A percentile compares a stretch with the other conserved stretches of the same genome.
Evolutionary conservation across 2,329 filamentous ascomycete species (phyloP).

Genomic region (Tympanopsis confertula): DNA sequence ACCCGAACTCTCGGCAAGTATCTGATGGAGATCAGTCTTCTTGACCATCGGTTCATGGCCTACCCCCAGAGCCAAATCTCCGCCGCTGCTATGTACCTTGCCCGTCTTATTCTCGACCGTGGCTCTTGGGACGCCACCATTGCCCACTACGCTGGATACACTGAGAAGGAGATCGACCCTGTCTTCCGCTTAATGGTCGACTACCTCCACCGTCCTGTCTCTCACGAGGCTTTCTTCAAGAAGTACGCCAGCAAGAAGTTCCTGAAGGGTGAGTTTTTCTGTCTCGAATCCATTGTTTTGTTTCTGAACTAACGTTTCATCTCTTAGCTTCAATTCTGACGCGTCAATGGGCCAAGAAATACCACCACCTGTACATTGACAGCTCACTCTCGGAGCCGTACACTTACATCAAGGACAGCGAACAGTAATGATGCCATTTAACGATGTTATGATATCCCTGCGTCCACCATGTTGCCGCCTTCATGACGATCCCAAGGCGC

Average conservation of each 20-base stretch:
- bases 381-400: neutral
- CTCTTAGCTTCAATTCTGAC: neutral
- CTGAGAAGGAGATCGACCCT: slow-evolving; percentile 82
- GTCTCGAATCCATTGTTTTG: neutral
- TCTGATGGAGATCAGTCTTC: slow-evolving; percentile 87
- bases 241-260: slow-evolving; percentile 99
- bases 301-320: neutral
- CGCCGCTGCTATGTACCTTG: slow-evolving; percentile 88
- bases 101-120: slow-evolving; percentile 78
- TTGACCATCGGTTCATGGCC: slow-evolving; percentile 87
- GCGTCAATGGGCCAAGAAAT: slow-evolving; percentile 1
- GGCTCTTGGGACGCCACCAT: slow-evolving; percentile 87
- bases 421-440: neutral
- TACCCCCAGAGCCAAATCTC: slow-evolving; percentile 84
- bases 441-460: neutral
- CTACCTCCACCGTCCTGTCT: slow-evolving; percentile 80
- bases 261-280: slow-evolving; percentile 66
- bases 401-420: neutral
- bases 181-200: slow-evolving; percentile 92
- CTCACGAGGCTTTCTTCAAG: slow-evolving; percentile 97
- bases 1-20: slow-evolving; percentile 96
- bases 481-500: too few species aligned
- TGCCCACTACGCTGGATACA: slow-evolving; percentile 84
- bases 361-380: neutral
- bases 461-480: too few species aligned